phyloP scores from a whole-genome alignment of 768 basidiomycete genomes.

The Trametes cinnabarina region DNA sequence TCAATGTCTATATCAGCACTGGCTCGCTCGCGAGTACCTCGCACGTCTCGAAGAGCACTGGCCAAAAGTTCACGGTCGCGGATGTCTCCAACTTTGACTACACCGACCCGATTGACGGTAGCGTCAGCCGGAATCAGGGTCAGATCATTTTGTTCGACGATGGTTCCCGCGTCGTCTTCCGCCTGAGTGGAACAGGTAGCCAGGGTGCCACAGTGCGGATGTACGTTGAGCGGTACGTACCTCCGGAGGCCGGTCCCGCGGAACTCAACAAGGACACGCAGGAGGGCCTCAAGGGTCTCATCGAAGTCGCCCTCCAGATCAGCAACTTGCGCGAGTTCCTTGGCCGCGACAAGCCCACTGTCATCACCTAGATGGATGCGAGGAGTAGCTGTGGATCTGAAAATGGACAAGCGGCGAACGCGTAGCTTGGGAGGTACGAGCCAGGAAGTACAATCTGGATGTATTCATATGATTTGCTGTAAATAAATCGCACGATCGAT shows the following conservation, averaged over 20 bases:
- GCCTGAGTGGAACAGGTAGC: conserved; percentile 93
- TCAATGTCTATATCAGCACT: conserved; percentile 69
- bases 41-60: conserved; percentile 65
- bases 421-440: no score
- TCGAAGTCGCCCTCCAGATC: conserved; percentile 88
- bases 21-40: conserved; percentile 66
- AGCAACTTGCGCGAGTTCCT: conserved; percentile 85
- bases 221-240: conserved; percentile 93
- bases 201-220: conserved; percentile 94
- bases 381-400: background rate
- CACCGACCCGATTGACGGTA: conserved; percentile 97
- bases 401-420: conserved; percentile 1
- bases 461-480: conserved; percentile 11
- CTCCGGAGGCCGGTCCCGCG: conserved; percentile 61
- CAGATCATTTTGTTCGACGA: conserved; percentile 90
- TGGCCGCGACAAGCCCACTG: conserved; percentile 87
- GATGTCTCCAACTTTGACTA: conserved; percentile 88
- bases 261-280: conserved; percentile 76
- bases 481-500: no score
- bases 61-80: conserved; percentile 72
- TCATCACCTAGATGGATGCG: conserved; percentile 63
- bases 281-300: conserved; percentile 90
- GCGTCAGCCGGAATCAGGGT: conserved; percentile 92
- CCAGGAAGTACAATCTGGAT: conserved; percentile 10
- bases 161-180: conserved; percentile 92